phyloP scores from a whole-genome alignment of 495 filamentous ascomycete genomes.

The Xylaria palmicola region DNA sequence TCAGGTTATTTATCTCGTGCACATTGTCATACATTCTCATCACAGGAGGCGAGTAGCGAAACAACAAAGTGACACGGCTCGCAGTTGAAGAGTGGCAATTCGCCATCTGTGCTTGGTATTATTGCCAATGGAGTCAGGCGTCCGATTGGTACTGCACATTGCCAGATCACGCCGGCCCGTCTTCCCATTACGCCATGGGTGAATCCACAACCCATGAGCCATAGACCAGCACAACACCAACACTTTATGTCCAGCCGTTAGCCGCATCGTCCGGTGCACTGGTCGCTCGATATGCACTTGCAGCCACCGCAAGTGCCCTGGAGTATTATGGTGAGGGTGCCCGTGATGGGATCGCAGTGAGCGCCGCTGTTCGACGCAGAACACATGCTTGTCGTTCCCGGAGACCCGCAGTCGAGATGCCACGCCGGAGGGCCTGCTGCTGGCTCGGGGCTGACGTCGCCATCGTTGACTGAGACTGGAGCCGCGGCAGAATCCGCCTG shows the following conservation, averaged over 20 bases:
- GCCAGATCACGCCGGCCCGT: not conserved
- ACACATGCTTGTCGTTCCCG: slow-evolving; percentile 23
- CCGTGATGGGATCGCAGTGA: slow-evolving; percentile 28
- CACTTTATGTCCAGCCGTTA: not conserved
- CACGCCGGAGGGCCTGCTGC: slow-evolving; percentile 19
- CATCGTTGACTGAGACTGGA: not conserved
- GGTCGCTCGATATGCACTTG: slow-evolving; percentile 17
- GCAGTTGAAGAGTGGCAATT: not conserved
- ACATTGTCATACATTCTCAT: not conserved
- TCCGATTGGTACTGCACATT: too few relatives aligned
- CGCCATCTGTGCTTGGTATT: not conserved
- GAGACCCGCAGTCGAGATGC: slow-evolving; percentile 27
- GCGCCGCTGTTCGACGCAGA: slow-evolving; percentile 26
- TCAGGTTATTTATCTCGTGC: too few relatives aligned
- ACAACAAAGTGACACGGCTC: not conserved
- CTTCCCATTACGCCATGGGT: not conserved
- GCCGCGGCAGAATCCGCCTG: not conserved
- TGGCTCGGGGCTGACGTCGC: not conserved
- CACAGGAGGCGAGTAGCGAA: not conserved
- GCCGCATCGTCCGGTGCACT: slow-evolving; percentile 23
- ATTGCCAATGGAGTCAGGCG: too few relatives aligned
- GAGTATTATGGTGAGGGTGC: slow-evolving; percentile 24
- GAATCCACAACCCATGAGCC: not conserved
- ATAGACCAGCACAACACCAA: too few relatives aligned
- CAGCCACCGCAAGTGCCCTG: slow-evolving; percentile 24